Evolutionary conservation across 192 early-diverging fungal species (phyloP).

Genomic region (Anaeromyces robustus): DNA sequence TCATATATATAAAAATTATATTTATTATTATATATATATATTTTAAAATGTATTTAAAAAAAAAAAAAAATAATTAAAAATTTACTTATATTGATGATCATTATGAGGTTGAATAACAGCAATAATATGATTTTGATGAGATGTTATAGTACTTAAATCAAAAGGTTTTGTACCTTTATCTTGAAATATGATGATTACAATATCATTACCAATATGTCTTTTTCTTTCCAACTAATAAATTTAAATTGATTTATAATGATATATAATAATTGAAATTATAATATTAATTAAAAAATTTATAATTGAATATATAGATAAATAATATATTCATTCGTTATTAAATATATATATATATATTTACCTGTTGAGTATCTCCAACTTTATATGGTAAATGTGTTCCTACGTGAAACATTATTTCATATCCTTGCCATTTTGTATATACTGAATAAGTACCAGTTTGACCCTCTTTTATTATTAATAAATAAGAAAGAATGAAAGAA

Average conservation of each 20-base stretch:
- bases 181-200: slow-evolving; percentile 40
- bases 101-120: slow-evolving; percentile 28
- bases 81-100: slow-evolving; percentile 20
- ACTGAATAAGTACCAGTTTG: slow-evolving; percentile 52
- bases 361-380: slow-evolving; percentile 11
- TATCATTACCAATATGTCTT: slow-evolving; percentile 59
- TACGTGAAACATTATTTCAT: slow-evolving; percentile 64
- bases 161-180: slow-evolving; percentile 22
- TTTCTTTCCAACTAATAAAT: slow-evolving; percentile 42
- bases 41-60: no score
- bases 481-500: no score
- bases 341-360: background rate
- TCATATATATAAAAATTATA: no score
- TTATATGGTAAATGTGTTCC: slow-evolving; percentile 54
- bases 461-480: slow-evolving; percentile 22
- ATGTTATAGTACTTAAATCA: slow-evolving; percentile 25
- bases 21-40: no score
- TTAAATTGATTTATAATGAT: background rate
- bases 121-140: slow-evolving; percentile 39
- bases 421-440: slow-evolving; percentile 57
- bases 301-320: no score
- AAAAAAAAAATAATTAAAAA: no score
- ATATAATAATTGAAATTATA: background rate
- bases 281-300: no score
- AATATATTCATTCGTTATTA: no score